Evolutionary conservation across 2,329 filamentous ascomycete species (phyloP), one percentile per base, ranked within the genome.

Genomic region (Helotiales sp.): DNA sequence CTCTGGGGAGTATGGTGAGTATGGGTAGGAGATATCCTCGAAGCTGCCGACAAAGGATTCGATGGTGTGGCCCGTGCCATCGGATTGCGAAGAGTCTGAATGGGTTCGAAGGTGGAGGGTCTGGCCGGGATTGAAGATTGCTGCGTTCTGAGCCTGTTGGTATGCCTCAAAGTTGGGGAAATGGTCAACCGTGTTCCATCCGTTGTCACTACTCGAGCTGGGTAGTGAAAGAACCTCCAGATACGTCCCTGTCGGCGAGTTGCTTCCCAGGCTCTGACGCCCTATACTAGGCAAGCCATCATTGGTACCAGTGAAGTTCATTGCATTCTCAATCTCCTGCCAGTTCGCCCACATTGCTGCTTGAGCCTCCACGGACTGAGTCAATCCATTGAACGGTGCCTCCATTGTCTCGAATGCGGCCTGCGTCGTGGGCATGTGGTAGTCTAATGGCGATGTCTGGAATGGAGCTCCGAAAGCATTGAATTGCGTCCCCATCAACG

Each of bases 101-200:
- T 89, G 87, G 54, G 88, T 93, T 66, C 93, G 85, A 69, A 96
- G 82, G 76, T 97, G 93, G 52, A 98, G 79, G 1, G 92, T 96
- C 76, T 96, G 90, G 61, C 88, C 86, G 1, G 93, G 93, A 75
- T 97, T 96, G 79, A 96, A 96, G 69, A 96, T 93, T 13, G 77
- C 77, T 58, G 79, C 73, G 61, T 79, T 83, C 52, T 83, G 82
- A 55, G 87, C 79, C 46, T 82, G 79, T 66, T 81, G 81, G 50
- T 83, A 85, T 31, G 83, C 81, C 65, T 93, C 89, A 65, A 89
- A 86, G 34, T 87, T 88, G 60, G 85, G 87, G 59, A 87, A 87
- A 71, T 85, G 83, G 64, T 95, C 90, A 57, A 97, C 86, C 64
- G 89, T 84, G 51, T 85, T 86, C 93, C 93, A 98, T 57, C 91